Base-by-base conservation (phyloP, 208 protist genomes). In the Trypanosoma avium region DNA sequence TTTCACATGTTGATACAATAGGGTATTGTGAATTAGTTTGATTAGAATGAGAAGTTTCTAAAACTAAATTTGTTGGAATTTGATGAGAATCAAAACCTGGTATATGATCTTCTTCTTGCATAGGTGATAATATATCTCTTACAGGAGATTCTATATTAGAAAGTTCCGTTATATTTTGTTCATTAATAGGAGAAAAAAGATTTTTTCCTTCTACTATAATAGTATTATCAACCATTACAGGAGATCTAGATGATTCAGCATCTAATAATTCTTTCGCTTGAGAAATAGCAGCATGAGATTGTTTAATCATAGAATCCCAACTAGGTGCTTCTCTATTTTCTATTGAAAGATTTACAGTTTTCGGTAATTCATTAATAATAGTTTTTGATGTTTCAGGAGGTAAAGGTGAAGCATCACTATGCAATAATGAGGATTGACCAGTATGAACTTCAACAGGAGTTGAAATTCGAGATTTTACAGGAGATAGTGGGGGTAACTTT, bases 211-310 rank as follows among this genome's bases (percentile, higher is more conserved):
- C n/a, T n/a, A n/a, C n/a, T n/a, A n/a, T n/a, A n/a, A n/a, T n/a
- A n/a, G n/a, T n/a, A n/a, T n/a, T n/a, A n/a, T n/a, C n/a, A n/a
- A n/a, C n/a, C n/a, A n/a, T n/a, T n/a, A n/a, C n/a, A 58, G 26
- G 19, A 49, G 56, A 24, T 19, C 47, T 36, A 17, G 36, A 55
- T 30, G 42, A 36, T 21, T 67, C 45, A 13, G 9, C 4, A 38
- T 42, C 61, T 17, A 88, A 38, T 3, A 82, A 27, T 5, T 67
- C 52, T 57, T 75, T 64, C 30, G 68, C 84, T 10, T 76, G 40
- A 29, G 53, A 48, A 35, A 91, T 68, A 4, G 74, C 81, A 1
- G 48, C 64, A 15, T 55, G 69, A 0, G 78, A 81, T 5, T 64
- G 67, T 46, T 69, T 58, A 33, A 86, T 49, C 29, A 77, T 67